These are phyloP conservation scores for Trichopus zeylanicus DNA, from an alignment of 116 monocot genomes.

Conservation along the genomic window DNA sequence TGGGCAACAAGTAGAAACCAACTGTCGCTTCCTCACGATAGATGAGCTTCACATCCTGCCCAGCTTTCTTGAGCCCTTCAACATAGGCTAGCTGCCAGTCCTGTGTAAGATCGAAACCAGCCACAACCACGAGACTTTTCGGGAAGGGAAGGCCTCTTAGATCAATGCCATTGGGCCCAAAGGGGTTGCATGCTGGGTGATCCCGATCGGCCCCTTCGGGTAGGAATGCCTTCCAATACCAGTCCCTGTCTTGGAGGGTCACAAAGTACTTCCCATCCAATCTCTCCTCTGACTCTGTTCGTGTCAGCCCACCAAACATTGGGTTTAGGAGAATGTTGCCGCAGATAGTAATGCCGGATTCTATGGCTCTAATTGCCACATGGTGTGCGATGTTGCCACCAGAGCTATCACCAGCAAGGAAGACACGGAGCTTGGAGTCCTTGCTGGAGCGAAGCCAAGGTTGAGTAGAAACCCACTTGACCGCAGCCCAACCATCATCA, in stretches of 20 bases:
- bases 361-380: constrained; percentile 24
- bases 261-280: constrained; percentile 47
- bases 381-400: constrained; percentile 60
- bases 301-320: constrained; percentile 33
- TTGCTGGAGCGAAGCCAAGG: constrained; percentile 32
- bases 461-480: constrained; percentile 29
- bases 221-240: constrained; percentile 48
- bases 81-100: constrained; percentile 42
- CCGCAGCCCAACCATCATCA: constrained; percentile 35
- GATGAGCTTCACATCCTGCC: constrained; percentile 30
- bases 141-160: constrained; percentile 21
- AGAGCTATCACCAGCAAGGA: constrained; percentile 45
- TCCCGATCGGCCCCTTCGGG: constrained; percentile 32
- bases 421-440: constrained; percentile 20
- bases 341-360: constrained; percentile 14
- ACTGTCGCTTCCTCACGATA: constrained; percentile 32
- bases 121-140: constrained; percentile 27
- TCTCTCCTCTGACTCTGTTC: constrained; percentile 29
- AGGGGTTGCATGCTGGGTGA: constrained; percentile 41
- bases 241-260: constrained; percentile 37
- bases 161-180: constrained; percentile 20
- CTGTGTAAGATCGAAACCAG: constrained; percentile 23
- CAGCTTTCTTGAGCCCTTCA: constrained; percentile 19
- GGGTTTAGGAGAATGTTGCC: constrained; percentile 55
- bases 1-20: constrained; percentile 48